These are phyloP conservation scores for Letharia lupina DNA, from an alignment of 495 filamentous ascomycete species.

Conservation along the genomic window DNA sequence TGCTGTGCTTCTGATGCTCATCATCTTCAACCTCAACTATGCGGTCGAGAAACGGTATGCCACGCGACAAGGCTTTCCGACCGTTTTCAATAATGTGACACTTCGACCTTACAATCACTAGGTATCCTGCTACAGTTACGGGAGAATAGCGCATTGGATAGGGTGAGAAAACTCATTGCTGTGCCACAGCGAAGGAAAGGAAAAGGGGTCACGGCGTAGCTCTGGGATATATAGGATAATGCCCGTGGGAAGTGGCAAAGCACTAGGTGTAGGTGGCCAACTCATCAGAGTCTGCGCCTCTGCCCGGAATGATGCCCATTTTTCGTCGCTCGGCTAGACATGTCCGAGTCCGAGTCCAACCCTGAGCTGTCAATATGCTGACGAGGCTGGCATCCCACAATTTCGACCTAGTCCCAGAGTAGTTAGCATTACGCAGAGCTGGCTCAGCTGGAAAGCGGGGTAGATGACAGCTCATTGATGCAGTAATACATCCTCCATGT, in stretches of 20 bases:
- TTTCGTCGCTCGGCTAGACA: neutral
- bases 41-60: neutral
- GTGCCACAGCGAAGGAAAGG: neutral
- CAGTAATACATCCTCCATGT: neutral
- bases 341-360: neutral
- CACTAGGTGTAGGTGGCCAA: too few species aligned
- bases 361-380: neutral
- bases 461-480: neutral
- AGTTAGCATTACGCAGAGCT: neutral
- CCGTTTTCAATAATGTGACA: neutral
- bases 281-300: too few species aligned
- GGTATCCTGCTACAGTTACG: neutral
- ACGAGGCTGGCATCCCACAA: neutral
- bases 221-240: neutral
- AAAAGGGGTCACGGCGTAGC: neutral
- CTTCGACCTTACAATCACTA: neutral
- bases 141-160: neutral
- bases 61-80: neutral
- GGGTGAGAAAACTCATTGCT: neutral
- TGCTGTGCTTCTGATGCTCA: neutral
- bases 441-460: neutral
- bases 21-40: neutral
- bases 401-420: neutral
- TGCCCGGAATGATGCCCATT: too few species aligned
- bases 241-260: too few species aligned